Evolutionary conservation across 805 yeast species (phyloP).

Genomic region (Teunomyces pallodes): DNA sequence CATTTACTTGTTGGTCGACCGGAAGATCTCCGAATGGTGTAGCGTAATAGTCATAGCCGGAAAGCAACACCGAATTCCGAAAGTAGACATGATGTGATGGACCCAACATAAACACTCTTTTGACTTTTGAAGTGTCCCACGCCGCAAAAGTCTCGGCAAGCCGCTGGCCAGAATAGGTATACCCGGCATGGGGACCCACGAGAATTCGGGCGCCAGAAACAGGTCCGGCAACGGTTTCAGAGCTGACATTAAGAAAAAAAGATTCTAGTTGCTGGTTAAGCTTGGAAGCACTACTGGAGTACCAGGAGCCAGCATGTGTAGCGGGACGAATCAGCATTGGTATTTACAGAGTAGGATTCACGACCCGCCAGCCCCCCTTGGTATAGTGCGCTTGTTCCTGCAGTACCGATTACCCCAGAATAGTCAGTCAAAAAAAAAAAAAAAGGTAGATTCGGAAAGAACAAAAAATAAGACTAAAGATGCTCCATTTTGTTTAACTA

Average conservation of each 20-base stretch:
- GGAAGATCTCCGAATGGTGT: slow-evolving; percentile 81
- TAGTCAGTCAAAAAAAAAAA: neutral
- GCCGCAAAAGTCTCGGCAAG: slow-evolving; percentile 74
- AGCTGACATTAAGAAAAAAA: slow-evolving; percentile 39
- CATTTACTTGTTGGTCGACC: slow-evolving; percentile 55
- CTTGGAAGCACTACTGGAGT: slow-evolving; percentile 44
- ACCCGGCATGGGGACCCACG: slow-evolving; percentile 80
- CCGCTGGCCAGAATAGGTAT: slow-evolving; percentile 72
- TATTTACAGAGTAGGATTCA: neutral
- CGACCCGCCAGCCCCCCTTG: neutral
- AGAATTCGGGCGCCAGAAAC: slow-evolving; percentile 37
- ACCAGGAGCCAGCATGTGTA: slow-evolving; percentile 93
- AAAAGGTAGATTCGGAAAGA: neutral
- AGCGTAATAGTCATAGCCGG: slow-evolving; percentile 53
- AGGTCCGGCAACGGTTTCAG: slow-evolving; percentile 11
- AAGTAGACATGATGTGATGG: slow-evolving; percentile 92
- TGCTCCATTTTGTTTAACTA: slow-evolving; percentile 6
- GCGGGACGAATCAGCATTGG: slow-evolving; percentile 51
- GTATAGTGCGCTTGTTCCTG: neutral
- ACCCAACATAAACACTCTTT: slow-evolving; percentile 77
- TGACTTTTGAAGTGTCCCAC: slow-evolving; percentile 57
- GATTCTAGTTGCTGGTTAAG: slow-evolving; percentile 52
- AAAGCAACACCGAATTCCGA: slow-evolving; percentile 53
- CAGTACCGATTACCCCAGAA: neutral
- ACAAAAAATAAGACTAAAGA: slow-evolving; percentile 6